Conservation (phyloP, 441 rosid genomes). For the Arabidopsis lyrata region DNA sequence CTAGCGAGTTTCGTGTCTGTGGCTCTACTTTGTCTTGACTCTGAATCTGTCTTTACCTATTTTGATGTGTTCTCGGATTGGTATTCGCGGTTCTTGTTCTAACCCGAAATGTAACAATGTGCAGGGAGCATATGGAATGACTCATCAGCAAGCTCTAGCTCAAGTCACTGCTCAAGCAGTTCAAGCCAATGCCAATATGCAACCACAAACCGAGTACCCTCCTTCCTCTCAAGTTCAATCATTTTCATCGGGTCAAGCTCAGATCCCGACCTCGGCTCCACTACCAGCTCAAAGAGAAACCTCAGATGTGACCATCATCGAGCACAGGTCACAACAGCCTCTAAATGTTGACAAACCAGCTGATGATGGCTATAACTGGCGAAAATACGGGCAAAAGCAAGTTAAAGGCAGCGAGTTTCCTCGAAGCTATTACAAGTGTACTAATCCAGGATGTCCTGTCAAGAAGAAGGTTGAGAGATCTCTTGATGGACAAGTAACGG, state of each 20-base stretch:
- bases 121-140: constrained; percentile 80
- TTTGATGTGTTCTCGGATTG: neutral
- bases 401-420: constrained; percentile 96
- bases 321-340: constrained; percentile 61
- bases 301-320: constrained; percentile 50
- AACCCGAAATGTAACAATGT: constrained; percentile 29
- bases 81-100: constrained; percentile 27
- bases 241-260: constrained; percentile 44
- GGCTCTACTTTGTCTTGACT: constrained; percentile 1
- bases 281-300: constrained; percentile 48
- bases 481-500: constrained; percentile 85
- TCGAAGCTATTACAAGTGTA: constrained; percentile 93
- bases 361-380: constrained; percentile 88
- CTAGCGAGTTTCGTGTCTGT: neutral
- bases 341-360: constrained; percentile 64
- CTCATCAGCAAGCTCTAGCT: constrained; percentile 84
- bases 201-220: constrained; percentile 47
- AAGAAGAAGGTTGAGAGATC: constrained; percentile 94
- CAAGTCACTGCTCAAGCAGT: constrained; percentile 84
- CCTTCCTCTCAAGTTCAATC: constrained; percentile 45
- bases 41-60: neutral
- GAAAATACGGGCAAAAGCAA: constrained; percentile 96
- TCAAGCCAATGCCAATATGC: constrained; percentile 57
- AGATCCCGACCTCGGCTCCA: constrained; percentile 46
- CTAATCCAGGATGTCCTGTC: constrained; percentile 76